Percentiles rank a stretch among this genome's conserved stretches.
Conservation (phyloP, 2,329 filamentous ascomycete genomes). For the Ophiocordyceps australis region DNA sequence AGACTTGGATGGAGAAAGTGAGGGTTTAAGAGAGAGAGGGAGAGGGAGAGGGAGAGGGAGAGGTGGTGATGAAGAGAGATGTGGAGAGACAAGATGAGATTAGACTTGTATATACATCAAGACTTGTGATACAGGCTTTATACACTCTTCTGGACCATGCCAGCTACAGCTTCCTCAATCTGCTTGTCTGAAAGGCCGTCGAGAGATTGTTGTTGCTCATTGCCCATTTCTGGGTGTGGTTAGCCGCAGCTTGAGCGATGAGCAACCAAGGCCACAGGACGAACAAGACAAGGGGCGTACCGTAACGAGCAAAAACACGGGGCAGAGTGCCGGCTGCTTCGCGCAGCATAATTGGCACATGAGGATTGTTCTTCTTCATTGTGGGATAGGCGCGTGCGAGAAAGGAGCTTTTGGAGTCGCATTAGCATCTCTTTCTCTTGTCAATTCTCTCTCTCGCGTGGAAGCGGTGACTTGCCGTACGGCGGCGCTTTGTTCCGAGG, state of each 20-base stretch:
- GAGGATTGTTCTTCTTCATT: conserved; percentile 98
- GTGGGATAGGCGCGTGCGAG: conserved; percentile 82
- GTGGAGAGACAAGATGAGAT: no score
- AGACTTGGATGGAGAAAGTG: no score
- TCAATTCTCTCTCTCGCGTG: background rate
- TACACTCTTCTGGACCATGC: conserved; percentile 25
- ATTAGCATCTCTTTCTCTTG: background rate
- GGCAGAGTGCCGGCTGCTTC: conserved; percentile 76
- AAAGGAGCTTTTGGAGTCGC: conserved; percentile 47
- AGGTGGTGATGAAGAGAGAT: no score
- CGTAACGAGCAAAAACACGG: conserved; percentile 82
- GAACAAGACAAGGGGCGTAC: conserved; percentile 23
- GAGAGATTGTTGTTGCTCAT: conserved; percentile 37
- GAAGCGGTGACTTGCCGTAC: conserved; percentile 45
- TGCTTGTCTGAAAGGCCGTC: conserved; percentile 42
- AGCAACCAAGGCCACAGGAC: background rate
- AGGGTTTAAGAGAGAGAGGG: no score
- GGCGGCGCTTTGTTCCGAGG: conserved; percentile 73
- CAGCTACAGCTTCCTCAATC: conserved; percentile 38
- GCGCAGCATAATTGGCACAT: conserved; percentile 83
- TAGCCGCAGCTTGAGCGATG: no score
- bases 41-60: no score
- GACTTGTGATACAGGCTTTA: no score
- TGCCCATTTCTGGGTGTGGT: conserved; percentile 27
- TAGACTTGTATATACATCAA: no score